Conservation (phyloP, 2,329 filamentous ascomycete species). For the Catunica adiposa region DNA sequence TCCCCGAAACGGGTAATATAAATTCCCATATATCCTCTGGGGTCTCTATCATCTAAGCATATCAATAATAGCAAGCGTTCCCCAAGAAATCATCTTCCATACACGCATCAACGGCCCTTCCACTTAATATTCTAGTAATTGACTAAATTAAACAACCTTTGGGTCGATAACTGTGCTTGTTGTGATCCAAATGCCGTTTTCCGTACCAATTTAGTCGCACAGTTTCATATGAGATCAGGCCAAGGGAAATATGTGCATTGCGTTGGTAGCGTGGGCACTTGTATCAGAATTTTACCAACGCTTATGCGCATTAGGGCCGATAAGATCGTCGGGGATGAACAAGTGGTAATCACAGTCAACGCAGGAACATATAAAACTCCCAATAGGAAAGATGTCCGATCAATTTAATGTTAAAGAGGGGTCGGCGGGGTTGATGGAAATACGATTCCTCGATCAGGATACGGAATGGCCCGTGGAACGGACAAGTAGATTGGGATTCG, state of each 20-base stretch:
- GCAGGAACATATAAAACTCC: too few species aligned
- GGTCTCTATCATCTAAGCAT: not conserved
- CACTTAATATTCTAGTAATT: not conserved
- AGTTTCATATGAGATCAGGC: not conserved
- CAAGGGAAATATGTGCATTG: not conserved
- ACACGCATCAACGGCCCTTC: not conserved
- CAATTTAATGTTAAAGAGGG: too few species aligned
- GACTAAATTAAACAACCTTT: too few species aligned
- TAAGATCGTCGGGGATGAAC: too few species aligned
- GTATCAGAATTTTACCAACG: constrained; percentile 2
- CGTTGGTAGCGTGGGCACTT: not conserved
- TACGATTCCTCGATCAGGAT: too few species aligned
- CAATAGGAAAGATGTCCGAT: too few species aligned
- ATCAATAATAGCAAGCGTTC: not conserved
- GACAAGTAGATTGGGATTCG: too few species aligned
- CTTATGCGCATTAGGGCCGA: not conserved
- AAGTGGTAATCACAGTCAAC: too few species aligned
- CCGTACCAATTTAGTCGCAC: not conserved
- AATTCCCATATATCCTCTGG: not conserved
- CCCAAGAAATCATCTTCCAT: not conserved
- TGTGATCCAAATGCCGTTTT: too few species aligned
- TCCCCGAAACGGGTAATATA: not conserved
- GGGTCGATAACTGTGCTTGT: too few species aligned
- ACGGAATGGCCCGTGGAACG: too few species aligned
- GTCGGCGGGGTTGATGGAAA: too few species aligned